Evolutionary conservation across 495 filamentous ascomycete genomes (phyloP), one percentile per base, ranked within the genome.

Genomic region (Penicillium coffeae): DNA sequence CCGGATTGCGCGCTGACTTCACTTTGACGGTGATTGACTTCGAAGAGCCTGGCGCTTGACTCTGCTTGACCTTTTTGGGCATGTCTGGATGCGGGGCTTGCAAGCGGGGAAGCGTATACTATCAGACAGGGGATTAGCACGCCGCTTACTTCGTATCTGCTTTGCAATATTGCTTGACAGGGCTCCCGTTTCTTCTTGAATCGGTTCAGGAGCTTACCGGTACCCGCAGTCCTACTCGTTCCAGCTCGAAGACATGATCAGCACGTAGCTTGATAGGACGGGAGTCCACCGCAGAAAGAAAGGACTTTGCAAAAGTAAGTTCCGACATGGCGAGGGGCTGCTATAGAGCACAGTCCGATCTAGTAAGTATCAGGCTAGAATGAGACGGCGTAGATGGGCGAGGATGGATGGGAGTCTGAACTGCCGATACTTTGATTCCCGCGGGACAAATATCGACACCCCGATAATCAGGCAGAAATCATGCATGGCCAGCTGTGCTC

Each of bases 211-310:
- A 34, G 77, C 86, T 47, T 76, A 95, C 90, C 27, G 88, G 83
- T 25, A 76, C 71, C 43, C 81, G 80, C 22, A 83, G 70, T 13
- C 86, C 82, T 59, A 90, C 83, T 48, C 74, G 81, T 57, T 82
- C 83, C 25, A 88, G 80, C 60, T 96, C 88, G 64, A 88, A 84
- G 70, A 92, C 82, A 81, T 96, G 84, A 68, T 96, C 90, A 50
- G 85, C 70, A 9, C 82, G 77, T 41, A 96, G 77, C 69, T 90
- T 92, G 57, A 83, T 64, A 8, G 88, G 86, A 48, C 83, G 81
- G 27, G 81, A 75, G 71, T 92, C 89, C 41, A 96, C 80, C 15
- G 79, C 74, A 15, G 85, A 73, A 54, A 98, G 84, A 71, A 92
- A 95, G 39, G 81, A 72, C 66, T 88, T 90, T 50, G 88, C 81